phyloP scores from a whole-genome alignment of 305 asterid species.

The Fraxinus ornus region DNA sequence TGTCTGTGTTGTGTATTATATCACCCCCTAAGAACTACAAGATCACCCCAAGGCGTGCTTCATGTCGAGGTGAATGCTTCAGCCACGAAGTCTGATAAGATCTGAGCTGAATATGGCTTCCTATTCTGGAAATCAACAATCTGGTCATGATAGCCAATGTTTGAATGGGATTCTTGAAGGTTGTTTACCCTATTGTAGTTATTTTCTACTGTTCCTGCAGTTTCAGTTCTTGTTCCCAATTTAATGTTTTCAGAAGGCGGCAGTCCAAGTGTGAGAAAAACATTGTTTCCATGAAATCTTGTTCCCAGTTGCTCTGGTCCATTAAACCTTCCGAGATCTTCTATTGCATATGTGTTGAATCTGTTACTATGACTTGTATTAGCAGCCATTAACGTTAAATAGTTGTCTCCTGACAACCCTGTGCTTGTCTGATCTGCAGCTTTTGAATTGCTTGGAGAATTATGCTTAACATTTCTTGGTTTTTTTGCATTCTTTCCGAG shows the following conservation, averaged over 20 bases:
- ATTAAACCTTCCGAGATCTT: constrained; percentile 40
- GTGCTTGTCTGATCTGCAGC: constrained; percentile 19
- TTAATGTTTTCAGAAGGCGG: constrained; percentile 50
- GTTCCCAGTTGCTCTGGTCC: constrained; percentile 40
- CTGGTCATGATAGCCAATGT: constrained; percentile 35
- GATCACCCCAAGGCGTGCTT: not conserved
- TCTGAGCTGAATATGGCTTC: constrained; percentile 48
- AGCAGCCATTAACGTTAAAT: constrained; percentile 27
- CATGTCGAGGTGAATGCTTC: constrained; percentile 20
- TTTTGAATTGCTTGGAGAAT: constrained; percentile 40
- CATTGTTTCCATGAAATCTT: constrained; percentile 45
- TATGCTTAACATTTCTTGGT: constrained; percentile 32
- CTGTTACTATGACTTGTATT: constrained; percentile 16
- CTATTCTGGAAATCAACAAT: constrained; percentile 54
- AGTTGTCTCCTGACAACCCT: constrained; percentile 14
- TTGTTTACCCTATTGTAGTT: constrained; percentile 26
- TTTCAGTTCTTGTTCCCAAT: constrained; percentile 36
- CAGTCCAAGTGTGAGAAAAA: constrained; percentile 59
- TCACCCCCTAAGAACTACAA: not conserved
- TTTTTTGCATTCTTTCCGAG: constrained; percentile 31
- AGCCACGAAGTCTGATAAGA: constrained; percentile 60
- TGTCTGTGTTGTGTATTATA: not conserved
- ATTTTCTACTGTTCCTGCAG: constrained; percentile 25
- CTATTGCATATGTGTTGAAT: constrained; percentile 33
- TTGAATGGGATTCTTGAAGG: constrained; percentile 35